A percentile compares a stretch with the other conserved stretches of the same genome.
These are phyloP conservation scores for Chlamydomonas incerta DNA, from an alignment of 139 green algal species.

Conservation along the genomic window DNA sequence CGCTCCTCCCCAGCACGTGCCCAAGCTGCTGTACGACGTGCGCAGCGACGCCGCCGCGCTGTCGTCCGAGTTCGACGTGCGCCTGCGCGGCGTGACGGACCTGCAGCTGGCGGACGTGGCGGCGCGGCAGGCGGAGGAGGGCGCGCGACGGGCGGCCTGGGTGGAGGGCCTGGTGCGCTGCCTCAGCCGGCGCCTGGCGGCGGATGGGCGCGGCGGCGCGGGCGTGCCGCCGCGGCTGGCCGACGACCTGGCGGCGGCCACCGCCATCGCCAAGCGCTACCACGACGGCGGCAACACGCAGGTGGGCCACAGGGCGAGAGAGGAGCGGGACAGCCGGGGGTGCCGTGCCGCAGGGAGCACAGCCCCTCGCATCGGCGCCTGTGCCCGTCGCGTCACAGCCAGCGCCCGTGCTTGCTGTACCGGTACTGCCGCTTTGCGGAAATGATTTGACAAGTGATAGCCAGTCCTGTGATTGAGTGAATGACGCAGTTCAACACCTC, in stretches of 20 bases:
- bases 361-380: too few relatives aligned
- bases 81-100: slow-evolving; percentile 44
- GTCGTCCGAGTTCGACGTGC: slow-evolving; percentile 27
- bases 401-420: too few relatives aligned
- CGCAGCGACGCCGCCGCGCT: slow-evolving; percentile 45
- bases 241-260: slow-evolving; percentile 15
- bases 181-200: slow-evolving; percentile 8
- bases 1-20: neutral
- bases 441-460: too few relatives aligned
- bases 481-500: neutral
- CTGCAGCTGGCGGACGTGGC: slow-evolving; percentile 58
- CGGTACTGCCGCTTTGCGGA: too few relatives aligned
- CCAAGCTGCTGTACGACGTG: slow-evolving; percentile 57
- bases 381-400: too few relatives aligned
- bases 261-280: slow-evolving; percentile 20
- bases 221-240: neutral
- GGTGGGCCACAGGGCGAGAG: too few relatives aligned
- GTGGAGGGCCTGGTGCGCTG: slow-evolving; percentile 45
- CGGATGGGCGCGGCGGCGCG: neutral
- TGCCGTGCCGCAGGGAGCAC: too few relatives aligned
- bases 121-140: slow-evolving; percentile 37
- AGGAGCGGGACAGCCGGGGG: too few relatives aligned
- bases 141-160: neutral
- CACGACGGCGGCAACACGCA: slow-evolving; percentile 38
- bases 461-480: neutral